These are phyloP conservation scores for Emmonsia crescens DNA, from an alignment of 2,329 filamentous ascomycete species.

Conservation along the genomic window DNA sequence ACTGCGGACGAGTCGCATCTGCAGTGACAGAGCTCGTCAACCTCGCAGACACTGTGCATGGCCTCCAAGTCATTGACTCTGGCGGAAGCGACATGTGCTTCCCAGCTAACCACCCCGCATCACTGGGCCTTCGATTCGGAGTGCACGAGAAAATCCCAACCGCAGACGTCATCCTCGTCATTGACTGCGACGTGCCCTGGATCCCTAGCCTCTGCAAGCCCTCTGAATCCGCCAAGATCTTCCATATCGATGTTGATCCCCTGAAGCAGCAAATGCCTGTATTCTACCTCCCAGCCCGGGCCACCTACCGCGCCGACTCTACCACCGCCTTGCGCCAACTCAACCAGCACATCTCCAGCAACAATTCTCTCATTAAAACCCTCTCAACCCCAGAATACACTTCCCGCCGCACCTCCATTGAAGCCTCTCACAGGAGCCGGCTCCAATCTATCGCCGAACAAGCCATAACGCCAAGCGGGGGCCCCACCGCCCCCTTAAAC, in stretches of 20 bases:
- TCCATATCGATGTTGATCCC: conserved; percentile 57
- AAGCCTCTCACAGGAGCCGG: conserved; percentile 47
- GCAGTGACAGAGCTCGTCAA: conserved; percentile 36
- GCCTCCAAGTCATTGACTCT: conserved; percentile 42
- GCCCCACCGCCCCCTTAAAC: conserved; percentile 52
- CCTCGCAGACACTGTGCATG: conserved; percentile 38
- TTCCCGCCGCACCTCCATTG: conserved; percentile 44
- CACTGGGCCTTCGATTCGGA: conserved; percentile 62
- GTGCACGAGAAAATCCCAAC: conserved; percentile 60
- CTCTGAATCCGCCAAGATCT: conserved; percentile 45
- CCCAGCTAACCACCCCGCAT: conserved; percentile 41
- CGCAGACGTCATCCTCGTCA: conserved; percentile 72
- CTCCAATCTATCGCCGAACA: conserved; percentile 49
- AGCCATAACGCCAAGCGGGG: conserved; percentile 44
- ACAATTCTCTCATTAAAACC: conserved; percentile 34
- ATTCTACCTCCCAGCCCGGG: conserved; percentile 57
- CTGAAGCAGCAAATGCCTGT: conserved; percentile 64
- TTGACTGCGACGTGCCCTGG: conserved; percentile 91
- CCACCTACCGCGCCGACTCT: conserved; percentile 57
- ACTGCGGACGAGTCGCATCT: conserved; percentile 37
- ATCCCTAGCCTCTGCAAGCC: conserved; percentile 66
- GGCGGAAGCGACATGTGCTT: conserved; percentile 45
- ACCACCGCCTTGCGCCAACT: conserved; percentile 59
- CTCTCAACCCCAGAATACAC: conserved; percentile 32
- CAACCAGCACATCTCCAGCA: conserved; percentile 46